These are phyloP conservation scores for Backusella mclennaniae DNA, from an alignment of 192 early-diverging fungal genomes.

Conservation along the genomic window DNA sequence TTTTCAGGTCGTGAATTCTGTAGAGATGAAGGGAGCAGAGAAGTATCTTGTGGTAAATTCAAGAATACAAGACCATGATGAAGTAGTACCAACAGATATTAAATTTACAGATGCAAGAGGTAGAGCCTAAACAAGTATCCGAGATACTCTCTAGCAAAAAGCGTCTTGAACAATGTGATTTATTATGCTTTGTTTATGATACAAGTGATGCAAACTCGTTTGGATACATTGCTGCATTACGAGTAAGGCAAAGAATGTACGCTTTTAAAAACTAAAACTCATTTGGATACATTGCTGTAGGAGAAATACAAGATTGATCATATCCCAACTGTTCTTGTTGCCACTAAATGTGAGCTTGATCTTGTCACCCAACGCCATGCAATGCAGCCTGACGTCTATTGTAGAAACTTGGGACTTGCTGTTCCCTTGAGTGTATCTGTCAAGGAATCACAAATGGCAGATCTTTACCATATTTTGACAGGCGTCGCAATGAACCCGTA, in stretches of 20 bases:
- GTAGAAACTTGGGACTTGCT: conserved; percentile 77
- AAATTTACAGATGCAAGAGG: conserved; percentile 73
- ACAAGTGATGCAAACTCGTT: conserved; percentile 93
- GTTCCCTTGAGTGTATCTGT: conserved; percentile 93
- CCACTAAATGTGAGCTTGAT: conserved; percentile 93
- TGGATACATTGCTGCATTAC: conserved; percentile 79
- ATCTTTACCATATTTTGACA: conserved; percentile 84
- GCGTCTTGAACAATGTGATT: conserved; percentile 84
- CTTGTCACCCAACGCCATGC: conserved; percentile 75
- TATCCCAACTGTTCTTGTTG: conserved; percentile 89
- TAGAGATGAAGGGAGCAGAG: conserved; percentile 91
- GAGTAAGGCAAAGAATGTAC: conserved; percentile 49
- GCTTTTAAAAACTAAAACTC: too few relatives aligned
- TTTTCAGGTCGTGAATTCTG: conserved; percentile 89
- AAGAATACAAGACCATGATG: neutral
- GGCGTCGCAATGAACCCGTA: conserved; percentile 83
- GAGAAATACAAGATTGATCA: conserved; percentile 81
- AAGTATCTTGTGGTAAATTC: conserved; percentile 87
- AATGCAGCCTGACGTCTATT: conserved; percentile 92
- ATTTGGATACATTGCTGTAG: conserved; percentile 28
- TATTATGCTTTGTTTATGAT: conserved; percentile 95
- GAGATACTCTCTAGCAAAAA: conserved; percentile 90
- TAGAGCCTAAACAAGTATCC: conserved; percentile 80
- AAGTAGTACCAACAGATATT: conserved; percentile 34
- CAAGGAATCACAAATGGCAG: conserved; percentile 80